Evolutionary conservation across 2,329 filamentous ascomycete genomes (phyloP), one percentile per base, ranked within the genome.

Genomic region (Aspergillus sp.): DNA sequence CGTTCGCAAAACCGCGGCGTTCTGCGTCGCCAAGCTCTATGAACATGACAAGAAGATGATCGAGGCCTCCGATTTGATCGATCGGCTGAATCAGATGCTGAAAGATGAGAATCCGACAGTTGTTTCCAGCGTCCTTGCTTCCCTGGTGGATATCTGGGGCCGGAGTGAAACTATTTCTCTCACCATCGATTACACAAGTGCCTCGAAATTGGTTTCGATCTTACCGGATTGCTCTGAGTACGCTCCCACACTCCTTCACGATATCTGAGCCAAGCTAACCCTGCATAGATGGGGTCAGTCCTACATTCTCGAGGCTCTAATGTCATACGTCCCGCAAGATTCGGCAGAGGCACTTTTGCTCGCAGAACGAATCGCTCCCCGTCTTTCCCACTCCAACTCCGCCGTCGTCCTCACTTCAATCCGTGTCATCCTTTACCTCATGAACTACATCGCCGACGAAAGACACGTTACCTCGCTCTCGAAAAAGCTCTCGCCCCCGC

Each of bases 61-160:
- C 4, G 95, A 99, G 78, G 83, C 81, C 51, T 96, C 93, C 18
- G 92, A 96, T 73, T 82, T 99, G 54, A 98, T 99, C 68, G 93
- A 97, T 71, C 85, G 89, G 63, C 82, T 99, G 50, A 99, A 99
- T 76, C 82, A 85, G 49, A 89, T 99, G 81, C 80, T 99, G 57
- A 87, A 92, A 71, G 95, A 99, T 68, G 94, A 98, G 74, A 99
- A 99, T 71, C 94, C 95, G 0, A 99, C 95, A 0, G 95, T 99
- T 2, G 94, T 99, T 22, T 94, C 95, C 11, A 97, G 93, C 73
- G 93, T 96, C 6, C 78, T 99, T 63, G 94, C 95, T 26, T 85
- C 90, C 39, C 76, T 99, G 70, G 95, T 96, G 86, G 95, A 99
- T 76, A 98, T 99, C 53, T 99, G 95, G 95, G 95, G 98, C 75